Percentiles rank a stretch among this genome's conserved stretches.
Conservation (phyloP, 208 protist species). For the Leishmania amazonensis region DNA sequence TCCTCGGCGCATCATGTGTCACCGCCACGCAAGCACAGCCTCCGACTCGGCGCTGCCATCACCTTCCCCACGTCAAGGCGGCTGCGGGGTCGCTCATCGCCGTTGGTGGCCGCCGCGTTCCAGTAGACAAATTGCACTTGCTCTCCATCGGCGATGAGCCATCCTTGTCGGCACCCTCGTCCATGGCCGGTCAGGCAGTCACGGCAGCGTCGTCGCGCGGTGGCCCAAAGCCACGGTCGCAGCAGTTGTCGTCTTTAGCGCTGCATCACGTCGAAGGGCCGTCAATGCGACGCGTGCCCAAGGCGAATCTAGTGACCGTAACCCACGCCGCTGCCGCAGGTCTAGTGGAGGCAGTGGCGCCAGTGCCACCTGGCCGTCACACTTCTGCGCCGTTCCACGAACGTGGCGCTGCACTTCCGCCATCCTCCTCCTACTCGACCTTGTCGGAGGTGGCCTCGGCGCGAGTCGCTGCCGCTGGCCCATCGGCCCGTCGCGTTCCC, state of each 20-base stretch:
- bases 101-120: slow-evolving; percentile 76
- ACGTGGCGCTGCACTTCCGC: not conserved
- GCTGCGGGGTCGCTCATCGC: slow-evolving; percentile 61
- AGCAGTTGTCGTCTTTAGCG: not conserved
- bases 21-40: slow-evolving; percentile 15
- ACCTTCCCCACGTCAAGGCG: slow-evolving; percentile 38
- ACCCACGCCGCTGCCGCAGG: slow-evolving; percentile 12
- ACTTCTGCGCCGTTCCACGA: not conserved
- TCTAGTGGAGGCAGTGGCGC: not conserved
- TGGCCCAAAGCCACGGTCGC: not conserved
- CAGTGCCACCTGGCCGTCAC: not conserved
- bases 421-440: slow-evolving; percentile 2
- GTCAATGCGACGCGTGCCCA: slow-evolving; percentile 49
- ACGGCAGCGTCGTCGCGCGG: not conserved
- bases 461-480: slow-evolving; percentile 12
- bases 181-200: not conserved
- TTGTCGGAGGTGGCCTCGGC: slow-evolving; percentile 5
- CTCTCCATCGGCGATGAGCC: slow-evolving; percentile 38
- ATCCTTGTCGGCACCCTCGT: not conserved
- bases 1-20: not conserved
- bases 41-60: slow-evolving; percentile 23
- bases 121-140: slow-evolving; percentile 76
- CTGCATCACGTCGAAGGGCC: slow-evolving; percentile 35
- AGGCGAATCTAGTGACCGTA: slow-evolving; percentile 23
- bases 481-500: slow-evolving; percentile 29